A percentile compares a stretch with the other conserved stretches of the same genome.
phyloP scores from a whole-genome alignment of 306 rosid genomes.

The Lithocarpus polystachyus region DNA sequence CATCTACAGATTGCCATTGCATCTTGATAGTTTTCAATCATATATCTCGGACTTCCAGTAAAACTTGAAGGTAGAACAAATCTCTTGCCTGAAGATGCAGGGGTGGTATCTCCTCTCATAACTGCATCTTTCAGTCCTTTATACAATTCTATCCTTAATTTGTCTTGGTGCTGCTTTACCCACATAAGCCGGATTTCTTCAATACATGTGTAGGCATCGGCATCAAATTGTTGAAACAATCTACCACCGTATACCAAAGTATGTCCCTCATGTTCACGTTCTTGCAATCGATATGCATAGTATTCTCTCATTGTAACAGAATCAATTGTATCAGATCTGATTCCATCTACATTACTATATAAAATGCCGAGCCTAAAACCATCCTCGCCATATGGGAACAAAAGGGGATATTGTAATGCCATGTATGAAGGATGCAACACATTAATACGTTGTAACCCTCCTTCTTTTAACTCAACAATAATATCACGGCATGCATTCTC shows the following conservation, averaged over 20 bases:
- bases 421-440: background rate
- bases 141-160: background rate
- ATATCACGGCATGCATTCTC: background rate
- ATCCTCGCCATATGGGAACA: background rate
- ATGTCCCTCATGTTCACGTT: background rate
- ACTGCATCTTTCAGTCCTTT: background rate
- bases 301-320: background rate
- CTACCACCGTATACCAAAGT: background rate
- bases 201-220: background rate
- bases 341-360: background rate
- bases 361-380: background rate
- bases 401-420: background rate
- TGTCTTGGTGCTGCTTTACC: too few relatives aligned
- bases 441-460: background rate
- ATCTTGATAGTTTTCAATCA: background rate
- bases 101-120: background rate
- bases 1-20: background rate
- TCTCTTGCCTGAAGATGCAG: background rate
- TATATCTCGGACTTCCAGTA: background rate
- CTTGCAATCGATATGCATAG: background rate
- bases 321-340: background rate
- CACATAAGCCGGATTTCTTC: too few relatives aligned
- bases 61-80: background rate
- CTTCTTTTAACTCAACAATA: background rate
- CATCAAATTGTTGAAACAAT: background rate